Conservation (phyloP, 176 grass and related monocot species). For the Phragmites australis region DNA sequence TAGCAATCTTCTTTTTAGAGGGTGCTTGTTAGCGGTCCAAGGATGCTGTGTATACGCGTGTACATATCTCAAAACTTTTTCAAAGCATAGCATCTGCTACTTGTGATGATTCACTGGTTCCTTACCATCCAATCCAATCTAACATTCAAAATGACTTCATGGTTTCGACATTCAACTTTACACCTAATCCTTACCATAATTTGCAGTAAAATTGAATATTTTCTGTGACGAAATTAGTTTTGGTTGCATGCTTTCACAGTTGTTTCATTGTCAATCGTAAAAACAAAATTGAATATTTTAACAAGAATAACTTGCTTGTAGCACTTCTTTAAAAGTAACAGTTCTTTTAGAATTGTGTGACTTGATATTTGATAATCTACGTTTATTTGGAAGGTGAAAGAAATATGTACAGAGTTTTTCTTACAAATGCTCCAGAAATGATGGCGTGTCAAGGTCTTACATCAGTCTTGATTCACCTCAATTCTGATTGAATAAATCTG, state of each 20-base stretch:
- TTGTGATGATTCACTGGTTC: background rate
- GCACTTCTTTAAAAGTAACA: background rate
- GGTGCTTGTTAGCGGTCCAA: background rate
- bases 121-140: background rate
- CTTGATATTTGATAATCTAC: background rate
- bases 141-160: background rate
- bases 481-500: background rate
- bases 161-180: background rate
- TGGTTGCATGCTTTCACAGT: background rate
- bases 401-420: background rate
- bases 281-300: background rate
- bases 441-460: background rate
- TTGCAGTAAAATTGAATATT: background rate
- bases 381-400: background rate
- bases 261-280: background rate
- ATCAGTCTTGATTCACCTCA: background rate
- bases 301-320: background rate
- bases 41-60: conserved; percentile 12
- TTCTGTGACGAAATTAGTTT: background rate
- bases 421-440: background rate
- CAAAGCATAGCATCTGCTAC: background rate
- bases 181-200: background rate
- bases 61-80: conserved; percentile 29
- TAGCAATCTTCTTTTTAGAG: background rate
- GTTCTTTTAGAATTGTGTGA: background rate